phyloP scores from a whole-genome alignment of 495 filamentous ascomycete species.

The Penicillium malachiteum region DNA sequence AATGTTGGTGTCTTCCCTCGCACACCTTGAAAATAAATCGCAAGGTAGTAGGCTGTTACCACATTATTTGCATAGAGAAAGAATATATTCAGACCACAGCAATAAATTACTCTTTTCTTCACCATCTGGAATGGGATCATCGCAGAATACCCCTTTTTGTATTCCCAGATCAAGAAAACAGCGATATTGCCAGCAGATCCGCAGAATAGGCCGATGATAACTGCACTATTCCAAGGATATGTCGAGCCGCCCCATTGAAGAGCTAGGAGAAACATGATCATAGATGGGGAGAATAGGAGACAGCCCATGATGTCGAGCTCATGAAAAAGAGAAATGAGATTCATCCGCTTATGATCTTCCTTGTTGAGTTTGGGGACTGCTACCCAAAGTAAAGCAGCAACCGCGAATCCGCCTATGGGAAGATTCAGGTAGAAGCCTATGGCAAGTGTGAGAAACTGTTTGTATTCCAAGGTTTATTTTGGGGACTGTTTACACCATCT shows the following conservation, averaged over 20 bases:
- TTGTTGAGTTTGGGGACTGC: not conserved
- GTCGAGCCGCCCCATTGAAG: slow-evolving; percentile 24
- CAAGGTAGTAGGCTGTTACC: slow-evolving; percentile 27
- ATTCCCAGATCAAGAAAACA: slow-evolving; percentile 43
- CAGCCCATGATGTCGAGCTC: slow-evolving; percentile 42
- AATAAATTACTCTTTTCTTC: not conserved
- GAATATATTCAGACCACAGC: slow-evolving; percentile 16
- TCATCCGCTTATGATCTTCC: not conserved
- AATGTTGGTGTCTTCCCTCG: slow-evolving; percentile 23
- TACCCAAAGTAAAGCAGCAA: slow-evolving; percentile 52
- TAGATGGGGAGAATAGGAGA: slow-evolving; percentile 33
- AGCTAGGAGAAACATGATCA: slow-evolving; percentile 35
- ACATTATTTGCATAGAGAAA: slow-evolving; percentile 16
- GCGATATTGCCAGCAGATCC: slow-evolving; percentile 16
- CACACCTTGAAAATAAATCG: slow-evolving; percentile 35
- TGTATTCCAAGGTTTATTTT: not conserved
- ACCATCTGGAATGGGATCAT: slow-evolving; percentile 42
- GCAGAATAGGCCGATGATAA: slow-evolving; percentile 26
- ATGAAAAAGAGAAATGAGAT: not conserved
- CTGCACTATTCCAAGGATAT: slow-evolving; percentile 23
- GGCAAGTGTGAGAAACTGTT: not conserved
- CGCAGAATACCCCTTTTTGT: slow-evolving; percentile 42
- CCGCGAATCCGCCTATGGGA: slow-evolving; percentile 59
- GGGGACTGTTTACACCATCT: slow-evolving; percentile 58
- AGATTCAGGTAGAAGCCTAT: slow-evolving; percentile 69